Evolutionary conservation across 2,329 filamentous ascomycete genomes (phyloP).

Genomic region (Phoma sp.): DNA sequence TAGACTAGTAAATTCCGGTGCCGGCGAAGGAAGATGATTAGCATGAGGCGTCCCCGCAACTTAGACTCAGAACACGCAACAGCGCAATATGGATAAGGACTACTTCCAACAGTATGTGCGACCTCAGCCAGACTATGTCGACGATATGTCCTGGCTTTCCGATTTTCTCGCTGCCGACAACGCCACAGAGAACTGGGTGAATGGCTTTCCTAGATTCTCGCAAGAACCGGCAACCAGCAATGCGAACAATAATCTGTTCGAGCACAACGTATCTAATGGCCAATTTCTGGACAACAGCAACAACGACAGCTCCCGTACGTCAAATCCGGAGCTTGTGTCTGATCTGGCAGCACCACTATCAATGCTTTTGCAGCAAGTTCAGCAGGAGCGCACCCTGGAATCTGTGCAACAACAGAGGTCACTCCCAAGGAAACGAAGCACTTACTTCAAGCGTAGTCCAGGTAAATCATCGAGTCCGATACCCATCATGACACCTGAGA

Average conservation of each 20-base stretch:
- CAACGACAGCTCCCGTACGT: background rate
- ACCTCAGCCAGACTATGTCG: background rate
- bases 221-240: background rate
- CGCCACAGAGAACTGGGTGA: slow-evolving; percentile 8
- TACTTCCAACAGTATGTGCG: slow-evolving; percentile 7
- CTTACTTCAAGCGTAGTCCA: slow-evolving; percentile 9
- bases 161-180: slow-evolving; percentile 9
- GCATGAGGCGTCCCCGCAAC: slow-evolving; percentile 8
- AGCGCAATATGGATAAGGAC: slow-evolving; percentile 5
- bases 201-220: slow-evolving; percentile 3
- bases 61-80: background rate
- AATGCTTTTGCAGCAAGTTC: slow-evolving; percentile 11
- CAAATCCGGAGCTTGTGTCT: background rate
- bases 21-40: slow-evolving; percentile 2
- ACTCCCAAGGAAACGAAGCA: slow-evolving; percentile 15
- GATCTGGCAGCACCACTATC: slow-evolving; percentile 15
- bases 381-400: slow-evolving; percentile 10
- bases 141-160: slow-evolving; percentile 13
- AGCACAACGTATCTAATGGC: slow-evolving; percentile 3
- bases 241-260: background rate
- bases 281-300: background rate
- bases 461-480: slow-evolving; percentile 11
- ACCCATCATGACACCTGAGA: slow-evolving; percentile 12
- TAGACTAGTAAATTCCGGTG: slow-evolving; percentile 11
- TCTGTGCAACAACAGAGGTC: slow-evolving; percentile 7